Evolutionary conservation across 495 filamentous ascomycete genomes (phyloP), one percentile per base, ranked within the genome.

Genomic region (Opeltia flavorubescens): DNA sequence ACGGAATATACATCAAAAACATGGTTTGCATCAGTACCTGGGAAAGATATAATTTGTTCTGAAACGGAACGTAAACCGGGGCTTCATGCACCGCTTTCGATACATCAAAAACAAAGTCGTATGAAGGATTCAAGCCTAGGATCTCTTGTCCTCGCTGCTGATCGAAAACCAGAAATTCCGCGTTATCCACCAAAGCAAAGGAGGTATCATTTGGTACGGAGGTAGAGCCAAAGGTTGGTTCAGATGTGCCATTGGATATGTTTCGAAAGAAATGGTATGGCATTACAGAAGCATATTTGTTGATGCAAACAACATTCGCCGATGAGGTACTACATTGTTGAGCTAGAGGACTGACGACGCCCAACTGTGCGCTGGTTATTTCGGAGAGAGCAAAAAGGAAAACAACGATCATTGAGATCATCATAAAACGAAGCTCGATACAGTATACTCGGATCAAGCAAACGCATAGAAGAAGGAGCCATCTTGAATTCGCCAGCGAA

Each of bases 111-210:
- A 67, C 46, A 24, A 45, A 47, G 9, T 59, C 54, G 29, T 59
- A 54, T 2, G 48, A 62, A 18, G 63, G 58, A 12, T 54, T 61
- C 0, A 54, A 18, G 1, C 66, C 66, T 1, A 69, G 55, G 12
- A 62, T 43, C 20, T 65, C 61, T n/a, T 59, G 49, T 5, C 51
- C 64, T 7, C 58, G 57, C 27, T 61, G 33, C 33, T 57, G 52
- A 42, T 67, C 60, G 42, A 62, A 65, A 5, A 66, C 58, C 15
- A 68, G 31, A 43, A 68, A 67, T 44, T 62, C 53, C 5, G 62
- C 63, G 5, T 51, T 31, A 15, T 50, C 44, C 7, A 65, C 55
- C 3, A 59, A 42, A 3, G 38, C 24, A 23, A 58, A 59, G 7
- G 49, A 54, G n/a, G 55, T 52, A 26, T 62, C 60, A 48, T 59